Percentiles rank a stretch among this genome's conserved stretches.
phyloP scores from a whole-genome alignment of 768 basidiomycete species.

The Kwoniella bestiolae region DNA sequence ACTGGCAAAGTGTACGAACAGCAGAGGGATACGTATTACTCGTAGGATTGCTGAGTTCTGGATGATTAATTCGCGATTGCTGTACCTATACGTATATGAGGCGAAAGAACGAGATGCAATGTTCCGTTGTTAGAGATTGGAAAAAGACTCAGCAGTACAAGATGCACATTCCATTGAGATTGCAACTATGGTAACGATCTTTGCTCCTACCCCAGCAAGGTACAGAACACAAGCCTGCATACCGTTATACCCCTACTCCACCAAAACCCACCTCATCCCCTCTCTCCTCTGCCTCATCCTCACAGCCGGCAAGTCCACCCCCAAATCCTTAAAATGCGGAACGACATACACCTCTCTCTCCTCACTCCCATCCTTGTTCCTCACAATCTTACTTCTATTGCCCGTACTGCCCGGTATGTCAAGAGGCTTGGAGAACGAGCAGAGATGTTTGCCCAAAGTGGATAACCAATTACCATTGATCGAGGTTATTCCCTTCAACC shows the following conservation, averaged over 20 bases:
- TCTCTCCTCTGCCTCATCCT: conserved; percentile 58
- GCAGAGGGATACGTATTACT: conserved; percentile 13
- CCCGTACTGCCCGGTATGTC: conserved; percentile 60
- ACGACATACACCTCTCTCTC: conserved; percentile 69
- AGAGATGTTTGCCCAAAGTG: conserved; percentile 75
- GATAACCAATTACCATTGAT: conserved; percentile 89
- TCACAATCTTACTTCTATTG: conserved; percentile 42
- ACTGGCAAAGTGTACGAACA: conserved; percentile 14
- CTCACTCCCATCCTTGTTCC: conserved; percentile 49
- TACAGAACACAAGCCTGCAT: not conserved
- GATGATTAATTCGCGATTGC: not conserved
- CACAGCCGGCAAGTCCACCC: conserved; percentile 87
- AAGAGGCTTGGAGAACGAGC: conserved; percentile 84
- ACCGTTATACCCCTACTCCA: conserved; percentile 25
- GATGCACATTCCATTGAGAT: no score
- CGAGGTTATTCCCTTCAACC: conserved; percentile 70
- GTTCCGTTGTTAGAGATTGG: no score
- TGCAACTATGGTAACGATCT: no score
- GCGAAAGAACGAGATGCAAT: no score
- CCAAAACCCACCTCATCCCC: conserved; percentile 57
- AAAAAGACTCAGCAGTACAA: no score
- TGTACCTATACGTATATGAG: not conserved
- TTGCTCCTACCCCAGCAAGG: no score
- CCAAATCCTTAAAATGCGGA: conserved; percentile 81
- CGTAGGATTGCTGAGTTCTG: not conserved